Percentiles rank a stretch among this genome's conserved stretches.
phyloP scores from a whole-genome alignment of 176 grass and related monocot species.

The Juncus effusus region DNA sequence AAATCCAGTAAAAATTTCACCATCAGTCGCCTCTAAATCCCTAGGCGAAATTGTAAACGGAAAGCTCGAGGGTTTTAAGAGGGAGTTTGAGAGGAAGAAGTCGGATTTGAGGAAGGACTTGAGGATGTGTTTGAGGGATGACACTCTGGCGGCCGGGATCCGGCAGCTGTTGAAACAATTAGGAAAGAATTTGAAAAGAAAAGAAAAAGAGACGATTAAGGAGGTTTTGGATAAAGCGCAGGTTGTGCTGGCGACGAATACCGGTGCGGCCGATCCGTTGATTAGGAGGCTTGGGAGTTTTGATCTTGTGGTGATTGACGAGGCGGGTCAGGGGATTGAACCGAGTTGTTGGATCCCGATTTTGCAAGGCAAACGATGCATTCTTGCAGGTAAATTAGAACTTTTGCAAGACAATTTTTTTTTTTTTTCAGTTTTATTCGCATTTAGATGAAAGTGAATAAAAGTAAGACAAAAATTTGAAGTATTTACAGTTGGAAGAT shows the following conservation, averaged over 20 bases:
- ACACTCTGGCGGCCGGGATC: slow-evolving; percentile 88
- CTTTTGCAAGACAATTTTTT: too few species aligned
- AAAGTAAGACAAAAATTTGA: too few species aligned
- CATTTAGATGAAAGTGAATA: too few species aligned
- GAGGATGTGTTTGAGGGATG: slow-evolving; percentile 78
- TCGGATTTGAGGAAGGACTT: slow-evolving; percentile 87
- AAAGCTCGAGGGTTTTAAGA: slow-evolving; percentile 65
- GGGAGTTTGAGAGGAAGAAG: slow-evolving; percentile 89
- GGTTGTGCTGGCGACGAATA: slow-evolving; percentile 81
- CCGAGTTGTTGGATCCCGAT: slow-evolving; percentile 94
- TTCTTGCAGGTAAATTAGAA: slow-evolving; percentile 38
- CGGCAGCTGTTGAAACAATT: slow-evolving; percentile 91
- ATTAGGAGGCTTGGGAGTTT: slow-evolving; percentile 63
- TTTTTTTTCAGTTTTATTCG: too few species aligned
- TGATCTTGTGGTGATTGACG: slow-evolving; percentile 90
- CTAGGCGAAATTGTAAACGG: slow-evolving; percentile 67
- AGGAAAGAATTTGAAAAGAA: slow-evolving; percentile 73
- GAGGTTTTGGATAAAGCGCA: slow-evolving; percentile 70
- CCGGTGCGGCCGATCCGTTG: slow-evolving; percentile 70
- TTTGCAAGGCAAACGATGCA: slow-evolving; percentile 81
- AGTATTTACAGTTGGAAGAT: too few species aligned
- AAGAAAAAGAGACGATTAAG: slow-evolving; percentile 84
- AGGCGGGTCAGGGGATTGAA: slow-evolving; percentile 85
- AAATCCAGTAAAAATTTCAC: slow-evolving; percentile 81
- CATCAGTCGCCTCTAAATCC: slow-evolving; percentile 70